Base-by-base conservation (phyloP, 306 rosid genomes). In the Phaseolus lunatus region DNA sequence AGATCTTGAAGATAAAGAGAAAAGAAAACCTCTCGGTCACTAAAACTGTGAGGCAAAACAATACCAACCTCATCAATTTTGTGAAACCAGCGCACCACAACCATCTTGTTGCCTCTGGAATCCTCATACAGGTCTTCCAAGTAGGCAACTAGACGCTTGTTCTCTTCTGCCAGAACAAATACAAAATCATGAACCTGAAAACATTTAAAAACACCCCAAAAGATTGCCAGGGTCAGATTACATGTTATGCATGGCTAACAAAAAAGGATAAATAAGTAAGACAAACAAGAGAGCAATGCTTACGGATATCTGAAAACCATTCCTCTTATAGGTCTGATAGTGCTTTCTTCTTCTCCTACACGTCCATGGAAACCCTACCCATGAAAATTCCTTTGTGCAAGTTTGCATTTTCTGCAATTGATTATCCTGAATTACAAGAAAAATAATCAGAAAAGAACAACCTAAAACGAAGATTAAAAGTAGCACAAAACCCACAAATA, bases 1-100 rank as follows among this genome's bases (percentile, higher is more conserved):
- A 94, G 95, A 89, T 92, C 96, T 92, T 94, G 98, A 82, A 89
- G 97, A 90, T 93, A 90, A 64, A 87, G 95, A 83, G 98, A 92
- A 80, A 86, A 90, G 88, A 90, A 94, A 90, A 94, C 88, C 93
- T 94, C 97, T 75, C 98, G 87, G 83, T 90, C 96, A 84, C 89
- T 88, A 90, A 70, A 92, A 85, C 80, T 84, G 81, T 49, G 90
- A 77, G 97, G 98, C 83, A 94, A 90, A 91, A 26, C 82, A 83
- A 87, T 83, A 90, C 93, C 96, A 92, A 94, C 98, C 98, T 94
- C 97, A 58, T 90, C 98, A 86, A 84, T 77, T 88, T 89, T 92
- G 91, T 94, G 95, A 89, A 90, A 94, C 98, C 98, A 94, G 67
- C 91, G 96, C 77, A 94, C 97, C 87, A 94, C 92, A 80, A 87